phyloP scores from a whole-genome alignment of 139 green algal genomes.

The Closterium sp. region DNA sequence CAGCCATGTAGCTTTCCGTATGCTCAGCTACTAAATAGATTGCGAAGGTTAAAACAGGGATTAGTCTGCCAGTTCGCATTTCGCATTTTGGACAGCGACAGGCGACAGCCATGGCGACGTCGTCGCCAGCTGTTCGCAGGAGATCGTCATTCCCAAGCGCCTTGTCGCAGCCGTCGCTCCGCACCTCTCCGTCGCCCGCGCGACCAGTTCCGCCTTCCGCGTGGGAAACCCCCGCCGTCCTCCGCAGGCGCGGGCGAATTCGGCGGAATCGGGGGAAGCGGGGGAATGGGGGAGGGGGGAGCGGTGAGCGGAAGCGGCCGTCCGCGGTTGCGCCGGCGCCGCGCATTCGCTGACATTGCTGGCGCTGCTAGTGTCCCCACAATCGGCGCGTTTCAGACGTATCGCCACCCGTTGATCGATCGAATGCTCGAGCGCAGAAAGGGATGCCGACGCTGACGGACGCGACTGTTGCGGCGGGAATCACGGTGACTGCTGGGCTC shows the following conservation, averaged over 20 bases:
- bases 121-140: not conserved
- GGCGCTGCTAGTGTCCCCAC: not conserved
- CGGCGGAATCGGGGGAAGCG: too few species aligned
- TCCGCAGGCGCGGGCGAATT: too few species aligned
- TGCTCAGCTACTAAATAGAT: too few species aligned
- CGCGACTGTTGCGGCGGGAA: not conserved
- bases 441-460: not conserved
- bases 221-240: not conserved
- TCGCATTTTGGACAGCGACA: too few species aligned
- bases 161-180: not conserved
- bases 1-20: too few species aligned
- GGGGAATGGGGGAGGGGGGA: too few species aligned
- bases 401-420: not conserved
- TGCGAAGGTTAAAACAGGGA: too few species aligned
- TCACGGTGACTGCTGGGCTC: not conserved
- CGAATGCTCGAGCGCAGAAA: not conserved
- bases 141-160: not conserved
- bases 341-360: not conserved
- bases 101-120: not conserved
- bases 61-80: too few species aligned
- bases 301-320: not conserved
- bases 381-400: not conserved
- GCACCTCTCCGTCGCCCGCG: not conserved
- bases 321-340: not conserved
- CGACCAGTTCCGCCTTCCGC: not conserved